Evolutionary conservation across 2,329 filamentous ascomycete genomes (phyloP).

Genomic region (Trichoderma oligosporum): DNA sequence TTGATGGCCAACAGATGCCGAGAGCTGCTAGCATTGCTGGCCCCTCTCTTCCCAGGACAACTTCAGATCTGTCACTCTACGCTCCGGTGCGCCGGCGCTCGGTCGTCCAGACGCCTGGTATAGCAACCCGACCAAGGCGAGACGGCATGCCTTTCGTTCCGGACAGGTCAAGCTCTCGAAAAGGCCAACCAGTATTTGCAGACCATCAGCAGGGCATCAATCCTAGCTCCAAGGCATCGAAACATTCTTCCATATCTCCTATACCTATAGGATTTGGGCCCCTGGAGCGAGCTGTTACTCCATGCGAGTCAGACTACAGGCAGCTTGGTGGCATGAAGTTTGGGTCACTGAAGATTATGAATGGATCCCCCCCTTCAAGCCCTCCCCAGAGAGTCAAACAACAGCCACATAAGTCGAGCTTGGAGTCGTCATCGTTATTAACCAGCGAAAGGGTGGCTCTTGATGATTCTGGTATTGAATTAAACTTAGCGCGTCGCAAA

Average conservation of each 20-base stretch:
- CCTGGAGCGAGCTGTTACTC: conserved; percentile 32
- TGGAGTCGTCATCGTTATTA: not conserved
- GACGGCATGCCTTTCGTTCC: conserved; percentile 22
- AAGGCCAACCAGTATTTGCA: conserved; percentile 34
- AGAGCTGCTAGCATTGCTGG: conserved; percentile 13
- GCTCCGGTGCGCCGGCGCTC: conserved; percentile 48
- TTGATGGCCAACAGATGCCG: not conserved
- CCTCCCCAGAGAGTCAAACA: not conserved
- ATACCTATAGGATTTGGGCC: conserved; percentile 19
- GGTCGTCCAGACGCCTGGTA: conserved; percentile 46
- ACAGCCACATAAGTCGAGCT: not conserved
- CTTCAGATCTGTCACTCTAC: conserved; percentile 47
- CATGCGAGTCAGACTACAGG: conserved; percentile 54
- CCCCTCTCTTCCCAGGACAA: conserved; percentile 22
- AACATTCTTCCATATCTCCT: conserved; percentile 36
- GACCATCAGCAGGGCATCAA: not conserved
- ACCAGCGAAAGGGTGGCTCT: not conserved
- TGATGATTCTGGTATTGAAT: not conserved
- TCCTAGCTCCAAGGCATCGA: conserved; percentile 16
- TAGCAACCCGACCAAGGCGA: conserved; percentile 43
- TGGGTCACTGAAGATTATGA: conserved; percentile 59
- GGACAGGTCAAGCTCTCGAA: conserved; percentile 34
- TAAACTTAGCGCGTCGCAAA: conserved; percentile 8
- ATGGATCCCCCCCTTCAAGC: conserved; percentile 52
- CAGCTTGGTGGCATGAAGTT: conserved; percentile 61